A percentile compares a stretch with the other conserved stretches of the same genome.
phyloP scores from a whole-genome alignment of 2,329 filamentous ascomycete species.

The Lachnellula hyalina region DNA sequence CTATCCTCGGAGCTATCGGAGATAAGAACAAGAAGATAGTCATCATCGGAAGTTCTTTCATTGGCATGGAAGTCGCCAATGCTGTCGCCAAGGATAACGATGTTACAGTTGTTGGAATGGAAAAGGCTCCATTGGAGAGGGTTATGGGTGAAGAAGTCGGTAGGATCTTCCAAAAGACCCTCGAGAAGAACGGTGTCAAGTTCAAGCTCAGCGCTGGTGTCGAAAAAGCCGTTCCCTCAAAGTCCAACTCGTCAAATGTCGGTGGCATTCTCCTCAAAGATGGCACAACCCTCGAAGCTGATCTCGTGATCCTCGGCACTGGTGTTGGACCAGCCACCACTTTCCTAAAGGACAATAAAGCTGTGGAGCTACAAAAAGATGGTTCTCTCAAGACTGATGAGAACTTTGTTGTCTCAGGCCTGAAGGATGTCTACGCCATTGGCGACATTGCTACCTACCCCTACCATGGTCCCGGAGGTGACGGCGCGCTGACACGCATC shows the following conservation, averaged over 20 bases:
- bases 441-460: slow-evolving; percentile 95
- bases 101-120: slow-evolving; percentile 85
- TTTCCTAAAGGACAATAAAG: slow-evolving; percentile 68
- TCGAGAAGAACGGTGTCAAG: slow-evolving; percentile 84
- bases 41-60: slow-evolving; percentile 88
- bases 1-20: slow-evolving; percentile 74
- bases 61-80: slow-evolving; percentile 96
- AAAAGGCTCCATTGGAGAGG: slow-evolving; percentile 75
- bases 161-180: slow-evolving; percentile 67
- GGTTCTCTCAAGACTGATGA: slow-evolving; percentile 82
- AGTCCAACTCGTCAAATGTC: slow-evolving; percentile 63
- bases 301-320: slow-evolving; percentile 86
- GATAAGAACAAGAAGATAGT: slow-evolving; percentile 87
- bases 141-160: slow-evolving; percentile 82
- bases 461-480: slow-evolving; percentile 82
- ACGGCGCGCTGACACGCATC: slow-evolving; percentile 70
- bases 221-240: slow-evolving; percentile 72
- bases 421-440: slow-evolving; percentile 83
- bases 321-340: slow-evolving; percentile 83
- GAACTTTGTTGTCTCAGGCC: slow-evolving; percentile 67
- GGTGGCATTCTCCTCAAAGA: slow-evolving; percentile 80
- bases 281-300: slow-evolving; percentile 76
- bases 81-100: slow-evolving; percentile 73
- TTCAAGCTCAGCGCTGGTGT: slow-evolving; percentile 80
- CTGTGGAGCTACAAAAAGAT: slow-evolving; percentile 69